phyloP scores from a whole-genome alignment of 1,284 basidiomycete species.

The Ustilago cynodontis region DNA sequence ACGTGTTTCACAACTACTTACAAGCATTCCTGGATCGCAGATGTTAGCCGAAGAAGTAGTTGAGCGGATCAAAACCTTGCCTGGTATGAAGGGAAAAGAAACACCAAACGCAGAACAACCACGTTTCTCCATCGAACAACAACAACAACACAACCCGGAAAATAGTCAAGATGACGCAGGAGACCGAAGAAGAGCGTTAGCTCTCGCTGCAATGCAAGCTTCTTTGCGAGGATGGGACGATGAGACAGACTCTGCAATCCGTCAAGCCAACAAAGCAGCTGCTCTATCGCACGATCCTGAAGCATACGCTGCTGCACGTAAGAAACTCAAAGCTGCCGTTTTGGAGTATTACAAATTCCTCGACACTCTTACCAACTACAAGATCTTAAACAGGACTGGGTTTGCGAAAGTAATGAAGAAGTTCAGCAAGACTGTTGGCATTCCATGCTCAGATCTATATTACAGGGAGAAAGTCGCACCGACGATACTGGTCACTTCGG shows the following conservation, averaged over 20 bases:
- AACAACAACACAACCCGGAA: constrained; percentile 23
- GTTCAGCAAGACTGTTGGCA: constrained; percentile 86
- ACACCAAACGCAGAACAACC: background rate
- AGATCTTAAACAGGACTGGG: constrained; percentile 82
- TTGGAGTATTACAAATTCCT: constrained; percentile 83
- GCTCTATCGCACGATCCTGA: constrained; percentile 76
- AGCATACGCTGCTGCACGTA: constrained; percentile 84
- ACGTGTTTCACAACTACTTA: constrained; percentile 33
- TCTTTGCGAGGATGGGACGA: constrained; percentile 47
- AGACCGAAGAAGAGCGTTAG: constrained; percentile 54
- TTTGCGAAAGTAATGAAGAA: constrained; percentile 90
- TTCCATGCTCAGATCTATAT: constrained; percentile 78
- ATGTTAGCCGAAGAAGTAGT: constrained; percentile 21
- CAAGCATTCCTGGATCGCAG: constrained; percentile 26
- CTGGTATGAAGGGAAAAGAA: background rate
- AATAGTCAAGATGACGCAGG: constrained; percentile 58
- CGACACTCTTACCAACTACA: constrained; percentile 84
- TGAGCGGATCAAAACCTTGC: constrained; percentile 19
- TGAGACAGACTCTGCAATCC: constrained; percentile 46
- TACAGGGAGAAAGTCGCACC: constrained; percentile 78
- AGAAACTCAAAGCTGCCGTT: constrained; percentile 83
- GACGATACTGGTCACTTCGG: constrained; percentile 73
- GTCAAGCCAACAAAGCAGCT: constrained; percentile 58
- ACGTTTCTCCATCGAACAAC: constrained; percentile 18
- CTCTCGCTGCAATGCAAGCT: constrained; percentile 56